These are phyloP conservation scores for Globisporangium cederbergense DNA, from an alignment of 352 stramenopile species.

Conservation along the genomic window DNA sequence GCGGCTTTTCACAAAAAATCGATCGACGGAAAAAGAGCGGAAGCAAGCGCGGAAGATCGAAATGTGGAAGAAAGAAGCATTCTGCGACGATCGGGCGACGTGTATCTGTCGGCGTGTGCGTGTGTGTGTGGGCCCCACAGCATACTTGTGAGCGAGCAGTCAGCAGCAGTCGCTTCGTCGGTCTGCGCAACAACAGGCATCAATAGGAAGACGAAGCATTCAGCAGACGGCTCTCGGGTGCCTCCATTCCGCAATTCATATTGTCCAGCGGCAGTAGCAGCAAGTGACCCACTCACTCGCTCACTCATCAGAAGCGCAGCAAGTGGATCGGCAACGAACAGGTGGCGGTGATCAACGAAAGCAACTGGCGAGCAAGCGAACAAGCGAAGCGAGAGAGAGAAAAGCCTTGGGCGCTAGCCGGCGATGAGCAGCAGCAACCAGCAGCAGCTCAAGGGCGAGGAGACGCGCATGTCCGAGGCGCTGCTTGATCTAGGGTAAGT, in stretches of 20 bases:
- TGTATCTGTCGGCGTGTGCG: no score
- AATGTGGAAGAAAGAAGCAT: slow-evolving; percentile 2
- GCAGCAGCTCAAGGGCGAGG: slow-evolving; percentile 9
- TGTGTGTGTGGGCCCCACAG: no score
- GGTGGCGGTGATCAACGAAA: no score
- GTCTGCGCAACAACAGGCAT: neutral
- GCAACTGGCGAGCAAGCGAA: neutral
- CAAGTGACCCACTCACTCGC: no score
- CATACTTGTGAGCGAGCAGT: neutral
- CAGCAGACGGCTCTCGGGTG: neutral
- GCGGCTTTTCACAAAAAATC: neutral
- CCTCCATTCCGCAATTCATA: neutral
- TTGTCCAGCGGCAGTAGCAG: slow-evolving; percentile 1
- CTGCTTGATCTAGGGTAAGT: slow-evolving; percentile 11
- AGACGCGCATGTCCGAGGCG: slow-evolving; percentile 12
- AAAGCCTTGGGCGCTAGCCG: no score
- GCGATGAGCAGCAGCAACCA: neutral
- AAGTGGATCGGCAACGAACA: no score
- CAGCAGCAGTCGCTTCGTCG: neutral
- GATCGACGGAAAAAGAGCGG: neutral
- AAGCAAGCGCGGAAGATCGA: neutral
- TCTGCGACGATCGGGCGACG: neutral
- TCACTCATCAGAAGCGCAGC: no score
- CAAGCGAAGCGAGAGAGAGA: neutral
- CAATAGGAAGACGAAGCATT: neutral